Base-by-base conservation (phyloP, 2,329 filamentous ascomycete genomes). In the Chrysoporthe cubensis region DNA sequence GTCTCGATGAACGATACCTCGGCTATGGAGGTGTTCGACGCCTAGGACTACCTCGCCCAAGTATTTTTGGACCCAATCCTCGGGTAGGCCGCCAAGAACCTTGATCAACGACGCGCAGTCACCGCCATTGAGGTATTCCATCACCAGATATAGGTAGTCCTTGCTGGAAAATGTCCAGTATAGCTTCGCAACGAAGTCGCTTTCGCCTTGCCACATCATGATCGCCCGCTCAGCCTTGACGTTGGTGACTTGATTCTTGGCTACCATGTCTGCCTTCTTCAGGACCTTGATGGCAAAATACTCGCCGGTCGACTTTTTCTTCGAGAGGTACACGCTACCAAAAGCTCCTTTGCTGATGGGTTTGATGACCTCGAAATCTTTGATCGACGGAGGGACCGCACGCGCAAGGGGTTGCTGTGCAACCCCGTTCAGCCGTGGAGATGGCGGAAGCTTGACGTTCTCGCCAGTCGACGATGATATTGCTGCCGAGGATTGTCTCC, bases 131-230 rank as follows among this genome's bases (percentile, higher is more conserved):
- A 99, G 85, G 79, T 99, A 99, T 77, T 99, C 96, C 96, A 99
- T 99, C 34, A 99, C 96, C 68, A 99, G 85, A 76, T 98, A 99
- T 34, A 99, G 88, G 76, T 97, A 99, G 76, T 99, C 96, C 76
- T 99, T 99, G 84, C 95, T 99, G 4, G 96, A 97, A 76, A 99
- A 99, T 0, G 96, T 99, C 96, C 96, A 99, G 81, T 98, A 99
- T 14, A 99, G 86, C 81, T 99, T 99, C 37, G 96, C 96, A 67
- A 99, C 96, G 77, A 99, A 99, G 69, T 99, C 96, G 78, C 96
- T 99, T 79, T 98, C 94, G 32, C 96, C 96, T 81, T 99, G 96
- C 93, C 96, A 98, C 96, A 99, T 99, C 96, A 99, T 98, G 76
- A 99, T 99, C 32, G 96, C 96, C 72, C 96, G 88, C 80, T 99